phyloP scores from a whole-genome alignment of 192 early-diverging fungal species.

The Backusella macrospora region DNA sequence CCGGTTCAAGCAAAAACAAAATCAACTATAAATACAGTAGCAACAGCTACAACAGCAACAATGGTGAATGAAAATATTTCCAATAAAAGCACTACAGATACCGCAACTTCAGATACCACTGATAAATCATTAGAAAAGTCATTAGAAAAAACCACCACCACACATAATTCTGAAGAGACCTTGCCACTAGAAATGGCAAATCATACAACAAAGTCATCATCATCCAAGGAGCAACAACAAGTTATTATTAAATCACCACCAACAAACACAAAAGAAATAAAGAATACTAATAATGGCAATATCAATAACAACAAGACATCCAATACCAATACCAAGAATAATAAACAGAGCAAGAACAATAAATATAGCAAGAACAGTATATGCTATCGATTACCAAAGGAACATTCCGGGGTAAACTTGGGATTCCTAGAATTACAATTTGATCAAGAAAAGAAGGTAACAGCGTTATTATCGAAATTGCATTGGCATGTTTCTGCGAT shows the following conservation, averaged over 20 bases:
- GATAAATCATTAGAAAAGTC: background rate
- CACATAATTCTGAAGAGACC: background rate
- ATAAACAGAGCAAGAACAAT: too few species aligned
- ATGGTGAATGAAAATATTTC: background rate
- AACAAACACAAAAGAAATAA: too few species aligned
- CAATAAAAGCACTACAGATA: background rate
- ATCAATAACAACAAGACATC: background rate
- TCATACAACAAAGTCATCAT: background rate
- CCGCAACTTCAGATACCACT: background rate
- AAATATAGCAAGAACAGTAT: background rate
- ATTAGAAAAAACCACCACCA: background rate
- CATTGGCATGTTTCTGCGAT: slow-evolving; percentile 21
- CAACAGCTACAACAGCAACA: background rate
- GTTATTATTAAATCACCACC: too few species aligned
- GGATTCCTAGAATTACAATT: slow-evolving; percentile 17
- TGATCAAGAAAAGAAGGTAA: background rate
- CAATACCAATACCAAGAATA: background rate
- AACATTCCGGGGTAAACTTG: slow-evolving; percentile 12
- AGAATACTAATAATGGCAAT: background rate
- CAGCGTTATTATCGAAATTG: slow-evolving; percentile 13
- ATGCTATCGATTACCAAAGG: slow-evolving; percentile 18
- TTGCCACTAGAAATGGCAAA: background rate
- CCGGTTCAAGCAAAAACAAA: background rate
- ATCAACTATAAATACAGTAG: too few species aligned
- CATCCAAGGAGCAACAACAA: background rate